Conservation (phyloP, 192 early-diverging fungal species). For the Phycomyces blakesleeanus region DNA sequence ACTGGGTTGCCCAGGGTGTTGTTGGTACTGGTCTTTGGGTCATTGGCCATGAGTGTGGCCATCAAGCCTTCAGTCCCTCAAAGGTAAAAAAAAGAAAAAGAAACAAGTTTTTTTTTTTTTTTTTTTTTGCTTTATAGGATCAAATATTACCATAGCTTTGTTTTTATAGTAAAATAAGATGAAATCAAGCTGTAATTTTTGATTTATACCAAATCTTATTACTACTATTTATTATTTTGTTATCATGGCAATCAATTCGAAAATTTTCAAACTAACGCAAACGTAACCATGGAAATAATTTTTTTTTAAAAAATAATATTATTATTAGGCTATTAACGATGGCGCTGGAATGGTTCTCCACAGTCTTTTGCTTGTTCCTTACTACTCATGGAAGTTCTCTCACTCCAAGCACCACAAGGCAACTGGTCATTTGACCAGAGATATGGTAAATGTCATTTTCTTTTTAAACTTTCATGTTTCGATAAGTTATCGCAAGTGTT, state of each 20-base stretch:
- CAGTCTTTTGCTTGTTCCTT: conserved; percentile 87
- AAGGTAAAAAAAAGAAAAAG: conserved; percentile 36
- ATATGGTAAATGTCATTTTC: conserved; percentile 63
- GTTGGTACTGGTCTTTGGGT: conserved; percentile 91
- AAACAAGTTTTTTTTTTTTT: no score
- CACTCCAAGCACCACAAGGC: conserved; percentile 94
- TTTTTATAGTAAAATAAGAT: no score
- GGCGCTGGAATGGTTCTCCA: conserved; percentile 87
- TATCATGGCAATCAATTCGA: not conserved
- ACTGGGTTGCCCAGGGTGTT: conserved; percentile 83
- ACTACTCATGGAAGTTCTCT: conserved; percentile 87
- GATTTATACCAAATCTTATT: no score
- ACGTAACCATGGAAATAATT: no score
- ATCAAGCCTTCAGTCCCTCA: conserved; percentile 85
- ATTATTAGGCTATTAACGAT: conserved; percentile 67
- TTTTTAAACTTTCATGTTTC: not conserved
- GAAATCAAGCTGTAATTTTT: no score
- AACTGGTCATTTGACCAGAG: conserved; percentile 84
- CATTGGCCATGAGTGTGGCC: conserved; percentile 89
- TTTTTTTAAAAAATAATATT: not conserved
- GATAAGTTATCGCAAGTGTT: no score
- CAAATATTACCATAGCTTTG: no score
- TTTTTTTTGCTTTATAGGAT: no score
- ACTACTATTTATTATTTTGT: no score
- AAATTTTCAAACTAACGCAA: no score